A percentile compares a stretch with the other conserved stretches of the same genome.
Evolutionary conservation across 2,329 filamentous ascomycete genomes (phyloP).

Genomic region (Fusarium sp.): DNA sequence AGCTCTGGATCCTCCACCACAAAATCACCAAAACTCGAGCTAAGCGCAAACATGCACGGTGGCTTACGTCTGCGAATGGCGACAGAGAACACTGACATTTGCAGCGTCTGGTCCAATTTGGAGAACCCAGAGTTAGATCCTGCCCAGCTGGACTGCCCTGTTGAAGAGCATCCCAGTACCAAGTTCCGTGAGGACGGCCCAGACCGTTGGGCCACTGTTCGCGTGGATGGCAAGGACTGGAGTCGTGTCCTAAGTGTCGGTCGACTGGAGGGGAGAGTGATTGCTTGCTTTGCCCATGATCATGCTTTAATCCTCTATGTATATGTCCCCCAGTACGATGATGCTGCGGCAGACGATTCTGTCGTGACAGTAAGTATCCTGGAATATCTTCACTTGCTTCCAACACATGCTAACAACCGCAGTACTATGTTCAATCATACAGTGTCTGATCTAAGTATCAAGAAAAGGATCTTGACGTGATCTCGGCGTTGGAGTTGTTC

Average conservation of each 20-base stretch:
- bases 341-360: constrained; percentile 73
- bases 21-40: constrained; percentile 76
- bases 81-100: constrained; percentile 87
- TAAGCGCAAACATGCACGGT: constrained; percentile 96
- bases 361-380: constrained; percentile 73
- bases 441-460: constrained; percentile 41
- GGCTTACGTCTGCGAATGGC: constrained; percentile 81
- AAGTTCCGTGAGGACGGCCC: constrained; percentile 81
- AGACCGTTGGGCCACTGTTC: constrained; percentile 87
- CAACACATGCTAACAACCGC: constrained; percentile 36
- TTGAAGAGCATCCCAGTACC: constrained; percentile 86
- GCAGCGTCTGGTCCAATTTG: constrained; percentile 86
- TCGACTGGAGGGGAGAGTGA: constrained; percentile 87
- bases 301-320: constrained; percentile 87
- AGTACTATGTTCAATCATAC: constrained; percentile 60
- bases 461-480: not conserved
- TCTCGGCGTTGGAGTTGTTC: constrained; percentile 24
- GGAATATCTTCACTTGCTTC: not conserved
- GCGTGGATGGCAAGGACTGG: constrained; percentile 95
- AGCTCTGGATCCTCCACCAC: constrained; percentile 54
- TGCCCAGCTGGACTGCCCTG: constrained; percentile 74
- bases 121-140: constrained; percentile 91
- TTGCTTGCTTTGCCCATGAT: constrained; percentile 88
- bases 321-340: constrained; percentile 79
- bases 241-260: constrained; percentile 93